Percentiles rank a stretch among this genome's conserved stretches.
phyloP scores from a whole-genome alignment of 345 rosid genomes.

The Ailanthus altissimus region DNA sequence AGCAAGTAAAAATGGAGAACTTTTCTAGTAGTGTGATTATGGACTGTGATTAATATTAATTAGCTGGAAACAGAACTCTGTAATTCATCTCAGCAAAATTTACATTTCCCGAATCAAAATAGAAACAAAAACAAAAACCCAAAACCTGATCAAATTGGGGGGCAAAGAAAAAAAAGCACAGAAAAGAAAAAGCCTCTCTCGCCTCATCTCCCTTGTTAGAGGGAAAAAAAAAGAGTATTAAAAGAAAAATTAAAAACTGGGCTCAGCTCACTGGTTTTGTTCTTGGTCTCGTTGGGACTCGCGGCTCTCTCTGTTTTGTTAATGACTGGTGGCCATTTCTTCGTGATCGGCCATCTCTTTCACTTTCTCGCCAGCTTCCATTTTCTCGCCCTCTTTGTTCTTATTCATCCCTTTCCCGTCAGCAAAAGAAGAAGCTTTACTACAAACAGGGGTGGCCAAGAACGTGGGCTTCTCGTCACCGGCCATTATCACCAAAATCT shows the following conservation, averaged over 20 bases:
- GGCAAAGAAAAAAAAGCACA: not conserved
- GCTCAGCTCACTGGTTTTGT: conserved; percentile 30
- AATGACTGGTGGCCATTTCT: not conserved
- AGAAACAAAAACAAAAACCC: conserved; percentile 16
- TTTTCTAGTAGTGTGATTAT: not conserved
- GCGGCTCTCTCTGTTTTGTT: conserved; percentile 23
- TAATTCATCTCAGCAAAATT: conserved; percentile 37
- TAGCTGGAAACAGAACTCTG: conserved; percentile 6
- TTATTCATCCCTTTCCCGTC: conserved; percentile 32
- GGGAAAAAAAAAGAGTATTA: not conserved
- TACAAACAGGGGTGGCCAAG: conserved; percentile 61
- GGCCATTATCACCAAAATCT: conserved; percentile 70
- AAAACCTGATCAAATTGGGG: conserved; percentile 6
- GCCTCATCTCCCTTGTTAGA: not conserved
- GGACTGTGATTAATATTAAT: not conserved
- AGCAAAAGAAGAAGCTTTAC: conserved; percentile 40
- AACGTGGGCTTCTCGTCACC: conserved; percentile 69
- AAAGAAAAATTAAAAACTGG: not conserved
- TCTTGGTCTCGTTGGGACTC: conserved; percentile 24
- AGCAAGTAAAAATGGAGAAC: not conserved
- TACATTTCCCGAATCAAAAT: conserved; percentile 41
- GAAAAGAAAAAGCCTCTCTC: not conserved
- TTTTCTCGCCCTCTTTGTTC: conserved; percentile 25
- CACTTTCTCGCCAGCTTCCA: conserved; percentile 37
- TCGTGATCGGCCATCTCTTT: conserved; percentile 33